phyloP scores from a whole-genome alignment of 805 yeast species.

The Wickerhamomyces bisporus region DNA sequence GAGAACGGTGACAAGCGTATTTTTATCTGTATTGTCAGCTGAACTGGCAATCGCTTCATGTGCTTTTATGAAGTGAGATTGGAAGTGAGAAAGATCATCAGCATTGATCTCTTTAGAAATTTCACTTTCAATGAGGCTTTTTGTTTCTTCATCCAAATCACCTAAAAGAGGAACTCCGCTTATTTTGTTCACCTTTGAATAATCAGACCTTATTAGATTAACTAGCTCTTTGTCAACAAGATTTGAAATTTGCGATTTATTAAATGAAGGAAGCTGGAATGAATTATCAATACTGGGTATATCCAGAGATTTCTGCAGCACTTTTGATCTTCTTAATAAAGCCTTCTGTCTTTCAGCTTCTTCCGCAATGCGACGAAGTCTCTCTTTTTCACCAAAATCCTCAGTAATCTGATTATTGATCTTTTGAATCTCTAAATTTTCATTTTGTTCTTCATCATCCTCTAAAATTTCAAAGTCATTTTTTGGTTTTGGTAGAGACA shows the following conservation, averaged over 20 bases:
- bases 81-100: slow-evolving; percentile 8
- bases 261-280: background rate
- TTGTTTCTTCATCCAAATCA: slow-evolving; percentile 17
- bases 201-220: slow-evolving; percentile 38
- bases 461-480: slow-evolving; percentile 41
- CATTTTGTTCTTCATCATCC: slow-evolving; percentile 25
- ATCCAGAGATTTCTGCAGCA: slow-evolving; percentile 38
- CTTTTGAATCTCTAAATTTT: slow-evolving; percentile 5
- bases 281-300: slow-evolving; percentile 29
- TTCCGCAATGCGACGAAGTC: slow-evolving; percentile 10
- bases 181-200: slow-evolving; percentile 24
- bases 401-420: slow-evolving; percentile 2
- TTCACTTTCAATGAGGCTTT: slow-evolving; percentile 5
- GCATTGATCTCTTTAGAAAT: slow-evolving; percentile 7
- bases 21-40: slow-evolving; percentile 6
- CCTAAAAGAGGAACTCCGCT: slow-evolving; percentile 14
- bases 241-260: background rate
- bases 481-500: slow-evolving; percentile 34
- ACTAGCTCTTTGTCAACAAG: slow-evolving; percentile 29
- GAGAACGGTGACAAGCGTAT: background rate
- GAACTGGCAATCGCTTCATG: slow-evolving; percentile 4
- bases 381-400: slow-evolving; percentile 20
- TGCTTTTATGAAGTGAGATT: slow-evolving; percentile 1
- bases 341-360: slow-evolving; percentile 15
- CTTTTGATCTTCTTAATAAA: slow-evolving; percentile 39